Evolutionary conservation across 2,329 filamentous ascomycete genomes (phyloP).

Genomic region (Alternaria arborescens): DNA sequence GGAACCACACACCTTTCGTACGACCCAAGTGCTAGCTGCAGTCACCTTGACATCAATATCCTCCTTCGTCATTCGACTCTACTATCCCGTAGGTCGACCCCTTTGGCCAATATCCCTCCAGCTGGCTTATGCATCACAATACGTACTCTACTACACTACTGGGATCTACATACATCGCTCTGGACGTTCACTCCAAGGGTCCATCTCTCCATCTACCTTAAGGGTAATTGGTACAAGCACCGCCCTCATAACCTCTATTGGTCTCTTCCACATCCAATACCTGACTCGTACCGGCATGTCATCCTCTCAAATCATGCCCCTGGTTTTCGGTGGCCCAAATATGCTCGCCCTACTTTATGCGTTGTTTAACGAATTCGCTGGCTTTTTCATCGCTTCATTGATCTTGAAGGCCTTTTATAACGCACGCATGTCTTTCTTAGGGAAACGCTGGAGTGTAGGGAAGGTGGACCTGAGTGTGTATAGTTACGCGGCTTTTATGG

Average conservation of each 20-base stretch:
- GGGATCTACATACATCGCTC: neutral
- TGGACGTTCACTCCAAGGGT: neutral
- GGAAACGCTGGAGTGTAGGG: neutral
- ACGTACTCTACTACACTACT: slow-evolving; percentile 23
- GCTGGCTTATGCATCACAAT: slow-evolving; percentile 27
- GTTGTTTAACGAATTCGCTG: neutral
- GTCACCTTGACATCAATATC: neutral
- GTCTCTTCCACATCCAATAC: neutral
- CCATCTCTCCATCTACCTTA: neutral
- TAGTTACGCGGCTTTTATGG: neutral
- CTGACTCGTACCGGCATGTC: neutral
- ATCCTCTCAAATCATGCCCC: neutral
- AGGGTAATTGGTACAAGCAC: neutral
- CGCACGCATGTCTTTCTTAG: neutral
- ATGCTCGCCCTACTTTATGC: neutral
- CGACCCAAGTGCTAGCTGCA: neutral
- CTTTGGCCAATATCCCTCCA: slow-evolving; percentile 19
- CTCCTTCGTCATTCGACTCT: slow-evolving; percentile 19
- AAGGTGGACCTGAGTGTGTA: neutral
- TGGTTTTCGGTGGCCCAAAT: neutral
- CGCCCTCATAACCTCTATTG: neutral
- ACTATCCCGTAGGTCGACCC: slow-evolving; percentile 17
- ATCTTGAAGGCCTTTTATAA: neutral
- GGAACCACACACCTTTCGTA: neutral
- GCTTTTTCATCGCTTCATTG: neutral